Percentiles rank a stretch among this genome's conserved stretches.
These are phyloP conservation scores for Iodosphaeria phyllophila DNA, from an alignment of 2,329 filamentous ascomycete species.

Conservation along the genomic window DNA sequence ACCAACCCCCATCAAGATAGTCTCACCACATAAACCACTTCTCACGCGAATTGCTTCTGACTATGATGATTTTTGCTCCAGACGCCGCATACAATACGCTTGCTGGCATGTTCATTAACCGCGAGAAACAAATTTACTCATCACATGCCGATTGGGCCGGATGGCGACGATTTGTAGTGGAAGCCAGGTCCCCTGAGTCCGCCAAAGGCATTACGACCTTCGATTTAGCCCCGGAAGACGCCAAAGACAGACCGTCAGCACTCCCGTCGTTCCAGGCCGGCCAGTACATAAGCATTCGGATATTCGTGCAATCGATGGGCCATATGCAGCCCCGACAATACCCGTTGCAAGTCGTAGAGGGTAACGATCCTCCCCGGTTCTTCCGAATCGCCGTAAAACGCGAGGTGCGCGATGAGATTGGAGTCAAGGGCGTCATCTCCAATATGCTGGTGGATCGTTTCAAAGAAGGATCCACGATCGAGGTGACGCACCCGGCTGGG, in stretches of 20 bases:
- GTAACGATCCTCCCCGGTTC: conserved; percentile 40
- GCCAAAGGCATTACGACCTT: conserved; percentile 44
- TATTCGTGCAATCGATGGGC: conserved; percentile 35
- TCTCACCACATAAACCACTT: too few species aligned
- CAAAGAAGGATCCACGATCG: too few species aligned
- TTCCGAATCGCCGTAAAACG: conserved; percentile 58
- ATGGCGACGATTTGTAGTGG: conserved; percentile 50
- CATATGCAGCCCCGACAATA: conserved; percentile 53
- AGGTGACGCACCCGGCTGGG: too few species aligned
- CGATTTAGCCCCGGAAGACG: conserved; percentile 45
- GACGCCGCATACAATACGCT: conserved; percentile 62
- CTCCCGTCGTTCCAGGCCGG: conserved; percentile 49
- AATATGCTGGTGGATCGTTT: too few species aligned
- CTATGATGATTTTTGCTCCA: too few species aligned
- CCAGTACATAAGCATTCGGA: conserved; percentile 50
- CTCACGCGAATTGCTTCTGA: too few species aligned
- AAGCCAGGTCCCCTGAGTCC: conserved; percentile 44
- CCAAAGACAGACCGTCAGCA: too few species aligned
- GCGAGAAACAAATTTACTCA: conserved; percentile 44
- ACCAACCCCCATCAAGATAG: too few species aligned
- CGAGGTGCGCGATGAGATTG: too few species aligned
- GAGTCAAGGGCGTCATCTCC: too few species aligned
- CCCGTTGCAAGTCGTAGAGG: too few species aligned
- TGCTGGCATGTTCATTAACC: conserved; percentile 50
- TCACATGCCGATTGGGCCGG: conserved; percentile 42